Evolutionary conservation across 305 asterid genomes (phyloP).

Genomic region (Fraxinus platypoda): DNA sequence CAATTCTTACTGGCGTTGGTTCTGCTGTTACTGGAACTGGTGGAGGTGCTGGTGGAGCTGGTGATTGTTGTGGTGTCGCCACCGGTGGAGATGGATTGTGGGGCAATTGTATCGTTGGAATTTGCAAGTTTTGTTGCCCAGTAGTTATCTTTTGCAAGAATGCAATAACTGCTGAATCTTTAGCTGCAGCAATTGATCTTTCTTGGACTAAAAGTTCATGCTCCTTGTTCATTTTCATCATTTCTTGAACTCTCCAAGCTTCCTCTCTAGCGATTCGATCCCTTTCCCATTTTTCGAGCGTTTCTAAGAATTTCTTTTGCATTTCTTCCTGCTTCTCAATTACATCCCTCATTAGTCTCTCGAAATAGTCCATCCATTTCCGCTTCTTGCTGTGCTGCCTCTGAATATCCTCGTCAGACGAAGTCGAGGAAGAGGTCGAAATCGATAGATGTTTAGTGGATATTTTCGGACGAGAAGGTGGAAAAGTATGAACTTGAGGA

Average conservation of each 20-base stretch:
- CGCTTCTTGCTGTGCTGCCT: conserved; percentile 45
- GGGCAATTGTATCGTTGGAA: conserved; percentile 23
- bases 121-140: conserved; percentile 43
- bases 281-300: conserved; percentile 50
- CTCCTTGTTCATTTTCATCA: conserved; percentile 60
- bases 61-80: conserved; percentile 8
- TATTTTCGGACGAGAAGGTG: conserved; percentile 21
- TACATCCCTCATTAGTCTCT: conserved; percentile 46
- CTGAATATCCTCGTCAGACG: neutral
- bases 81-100: conserved; percentile 23
- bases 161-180: conserved; percentile 54
- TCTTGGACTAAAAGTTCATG: conserved; percentile 73
- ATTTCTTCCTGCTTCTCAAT: conserved; percentile 59
- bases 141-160: conserved; percentile 54
- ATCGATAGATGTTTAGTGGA: neutral
- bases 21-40: conserved; percentile 5
- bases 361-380: conserved; percentile 78
- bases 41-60: conserved; percentile 12
- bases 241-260: conserved; percentile 60
- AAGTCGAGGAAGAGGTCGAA: neutral
- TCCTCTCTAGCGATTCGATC: conserved; percentile 62
- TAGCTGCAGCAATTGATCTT: conserved; percentile 67
- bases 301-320: conserved; percentile 52
- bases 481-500: conserved; percentile 5
- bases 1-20: conserved; percentile 21